A percentile compares a stretch with the other conserved stretches of the same genome.
These are phyloP conservation scores for Rhizopus microsporus DNA, from an alignment of 371 early-diverging fungal genomes.

Conservation along the genomic window DNA sequence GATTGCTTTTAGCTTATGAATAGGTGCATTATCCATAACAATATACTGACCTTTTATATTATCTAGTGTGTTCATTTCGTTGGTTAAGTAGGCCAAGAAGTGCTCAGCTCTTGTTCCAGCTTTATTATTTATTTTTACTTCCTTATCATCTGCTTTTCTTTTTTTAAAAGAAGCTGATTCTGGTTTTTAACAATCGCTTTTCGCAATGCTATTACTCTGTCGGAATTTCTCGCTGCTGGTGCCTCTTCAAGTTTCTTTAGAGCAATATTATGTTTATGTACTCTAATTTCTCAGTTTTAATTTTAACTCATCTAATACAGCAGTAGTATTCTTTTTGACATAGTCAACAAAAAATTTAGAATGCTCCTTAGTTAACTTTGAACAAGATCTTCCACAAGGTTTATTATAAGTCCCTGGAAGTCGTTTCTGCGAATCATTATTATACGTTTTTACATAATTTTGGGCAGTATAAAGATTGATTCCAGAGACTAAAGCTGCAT, in stretches of 20 bases:
- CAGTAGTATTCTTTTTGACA: constrained; percentile 20
- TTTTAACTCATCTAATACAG: constrained; percentile 6
- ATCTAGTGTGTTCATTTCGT: constrained; percentile 18
- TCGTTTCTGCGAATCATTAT: constrained; percentile 22
- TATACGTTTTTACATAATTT: constrained; percentile 24
- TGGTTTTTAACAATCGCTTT: constrained; percentile 23
- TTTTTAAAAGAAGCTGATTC: constrained; percentile 19
- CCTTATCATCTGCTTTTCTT: no score
- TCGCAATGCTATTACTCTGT: constrained; percentile 25
- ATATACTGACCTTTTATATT: constrained; percentile 16
- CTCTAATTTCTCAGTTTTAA: constrained; percentile 26
- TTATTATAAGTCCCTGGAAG: constrained; percentile 23
- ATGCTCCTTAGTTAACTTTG: constrained; percentile 24
- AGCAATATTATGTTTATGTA: constrained; percentile 27
- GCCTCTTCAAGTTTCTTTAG: constrained; percentile 24
- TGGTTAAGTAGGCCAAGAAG: constrained; percentile 16
- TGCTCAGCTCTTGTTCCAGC: constrained; percentile 17
- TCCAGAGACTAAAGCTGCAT: constrained; percentile 21
- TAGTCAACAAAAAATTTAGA: constrained; percentile 26
- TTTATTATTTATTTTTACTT: constrained; percentile 10
- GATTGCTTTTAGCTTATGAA: constrained; percentile 12
- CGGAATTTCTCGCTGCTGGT: constrained; percentile 27
- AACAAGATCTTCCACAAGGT: constrained; percentile 19
- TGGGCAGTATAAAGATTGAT: constrained; percentile 27
- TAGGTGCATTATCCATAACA: constrained; percentile 15